phyloP scores from a whole-genome alignment of 2,329 filamentous ascomycete genomes.

The Ilyonectria robusta region DNA sequence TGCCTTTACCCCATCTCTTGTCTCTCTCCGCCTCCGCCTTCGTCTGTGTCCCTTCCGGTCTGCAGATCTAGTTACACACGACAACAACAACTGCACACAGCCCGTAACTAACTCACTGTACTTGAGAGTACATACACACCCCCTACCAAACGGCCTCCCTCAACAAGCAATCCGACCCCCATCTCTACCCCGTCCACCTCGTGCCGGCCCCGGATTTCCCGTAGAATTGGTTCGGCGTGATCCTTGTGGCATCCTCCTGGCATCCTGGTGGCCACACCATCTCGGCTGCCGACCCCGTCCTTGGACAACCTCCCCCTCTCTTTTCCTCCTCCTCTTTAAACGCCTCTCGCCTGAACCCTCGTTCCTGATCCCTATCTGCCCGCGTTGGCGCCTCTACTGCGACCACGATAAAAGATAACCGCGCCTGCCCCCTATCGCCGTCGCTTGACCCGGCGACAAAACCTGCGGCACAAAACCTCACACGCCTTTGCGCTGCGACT shows the following conservation, averaged over 20 bases:
- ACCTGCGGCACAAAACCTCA: background rate
- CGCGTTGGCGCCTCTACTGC: background rate
- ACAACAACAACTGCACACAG: no score
- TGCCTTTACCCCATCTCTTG: conserved; percentile 3
- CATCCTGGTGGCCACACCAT: conserved; percentile 40
- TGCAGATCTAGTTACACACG: conserved; percentile 30
- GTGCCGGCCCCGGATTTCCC: conserved; percentile 48
- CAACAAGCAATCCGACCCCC: conserved; percentile 36
- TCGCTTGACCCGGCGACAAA: conserved; percentile 8
- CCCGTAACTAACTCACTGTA: background rate
- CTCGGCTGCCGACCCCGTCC: conserved; percentile 26
- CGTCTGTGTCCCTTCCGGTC: conserved; percentile 28
- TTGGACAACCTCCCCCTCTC: conserved; percentile 29
- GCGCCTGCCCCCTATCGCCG: conserved; percentile 7
- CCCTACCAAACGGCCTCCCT: conserved; percentile 14
- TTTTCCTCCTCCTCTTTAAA: conserved; percentile 8
- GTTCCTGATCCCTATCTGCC: background rate
- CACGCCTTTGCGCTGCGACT: conserved; percentile 28
- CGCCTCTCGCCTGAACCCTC: background rate
- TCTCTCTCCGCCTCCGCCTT: background rate
- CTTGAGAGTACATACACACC: conserved; percentile 15
- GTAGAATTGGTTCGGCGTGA: conserved; percentile 48
- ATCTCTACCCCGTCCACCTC: conserved; percentile 11
- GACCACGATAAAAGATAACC: background rate
- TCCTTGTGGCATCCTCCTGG: conserved; percentile 29